Evolutionary conservation across 2,329 filamentous ascomycete genomes (phyloP), one percentile per base, ranked within the genome.

Genomic region (Colletotrichum caudatum): DNA sequence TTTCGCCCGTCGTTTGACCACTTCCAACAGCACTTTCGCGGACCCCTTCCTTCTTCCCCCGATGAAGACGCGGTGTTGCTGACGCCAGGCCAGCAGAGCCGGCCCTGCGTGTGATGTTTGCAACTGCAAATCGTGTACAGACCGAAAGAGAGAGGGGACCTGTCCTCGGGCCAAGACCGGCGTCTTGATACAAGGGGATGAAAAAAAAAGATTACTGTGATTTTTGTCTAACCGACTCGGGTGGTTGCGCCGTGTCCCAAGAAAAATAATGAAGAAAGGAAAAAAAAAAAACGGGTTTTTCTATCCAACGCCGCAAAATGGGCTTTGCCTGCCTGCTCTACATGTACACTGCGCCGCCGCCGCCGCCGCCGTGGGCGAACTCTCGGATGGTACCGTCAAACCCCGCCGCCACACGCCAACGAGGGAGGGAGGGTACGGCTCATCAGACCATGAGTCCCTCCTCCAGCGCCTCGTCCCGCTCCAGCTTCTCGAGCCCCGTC

Each of bases 401-500:
- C 29, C 29, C 44, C 12, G 46, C 46, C n/a, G 18, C 41, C 29
- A 5, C n/a, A 5, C 2, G 9, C 23, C n/a, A n/a, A n/a, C n/a
- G n/a, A n/a, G n/a, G n/a, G 7, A 16, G 9, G 46, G 12, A 20
- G 46, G 7, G 20, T 1, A 11, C 37, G 16, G 39, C 26, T 51
- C 14, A 46, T 81, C 76, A 84, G 59, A 84, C 81, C 48, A 75
- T 76, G 64, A 84, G 76, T 8, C 82, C 83, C 73, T 87, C 85
- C 60, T 86, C 86, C 35, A 83, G 79, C 44, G 83, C 86, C 76
- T 88, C 86, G 57, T 89, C 88, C 66, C 87, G 80, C 77, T 89
- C 88, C 64, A 89, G 77, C 72, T 83, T 83, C 78, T 90, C 88
- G 69, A 90, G 78, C 9, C 88, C 88, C 64, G 83, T 87, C 70